Evolutionary conservation across 192 early-diverging fungal species (phyloP), one percentile per base, ranked within the genome.

Genomic region (Coemansia asiatica): DNA sequence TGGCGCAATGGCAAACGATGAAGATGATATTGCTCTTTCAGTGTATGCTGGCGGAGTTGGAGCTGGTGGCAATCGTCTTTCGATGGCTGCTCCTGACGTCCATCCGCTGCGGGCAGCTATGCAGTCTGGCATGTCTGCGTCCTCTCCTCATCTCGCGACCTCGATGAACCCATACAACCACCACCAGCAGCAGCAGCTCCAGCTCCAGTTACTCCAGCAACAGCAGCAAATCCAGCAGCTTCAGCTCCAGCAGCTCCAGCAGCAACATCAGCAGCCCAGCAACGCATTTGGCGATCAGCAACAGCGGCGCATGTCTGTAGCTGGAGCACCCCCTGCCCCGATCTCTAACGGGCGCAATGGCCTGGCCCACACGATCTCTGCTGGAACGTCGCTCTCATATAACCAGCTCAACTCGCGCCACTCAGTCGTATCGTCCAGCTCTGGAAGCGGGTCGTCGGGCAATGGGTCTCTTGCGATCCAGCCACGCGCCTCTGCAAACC

Each of bases 71-170:
- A 66, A 61, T 27, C 68, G 75, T 15, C 68, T 72, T 65, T 76
- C 75, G 19, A 71, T 82, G 68, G 74, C 76, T 7, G 63, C 61
- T 6, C 60, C 63, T 2, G 80, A 82, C 56, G 65, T 77, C 36
- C 80, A 82, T 29, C 80, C 80, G 55, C 66, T 82, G 68, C 75
- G 80, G 9, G 80, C 80, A 10, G 75, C 80, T 13, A 82, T 82
- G 80, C 75, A 78, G 66, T 82, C 80, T 6, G 71, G 80, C 22
- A 82, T 82, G 80, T 82, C 80, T 19, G 44, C 64, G 22, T 82
- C 80, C 31, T 60, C 80, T 49, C 80, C 80, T n/a, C 75, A 82
- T 19, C 63, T 82, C 56, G 71, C 63, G 1, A 63, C 71, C 35
- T 47, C 38, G 22, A 56, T 68, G 65, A 71, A 61, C 67, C 58